Percentiles rank a stretch among this genome's conserved stretches.
Conservation (phyloP, 129 eudicot genomes). For the Tanacetum coccineum region DNA sequence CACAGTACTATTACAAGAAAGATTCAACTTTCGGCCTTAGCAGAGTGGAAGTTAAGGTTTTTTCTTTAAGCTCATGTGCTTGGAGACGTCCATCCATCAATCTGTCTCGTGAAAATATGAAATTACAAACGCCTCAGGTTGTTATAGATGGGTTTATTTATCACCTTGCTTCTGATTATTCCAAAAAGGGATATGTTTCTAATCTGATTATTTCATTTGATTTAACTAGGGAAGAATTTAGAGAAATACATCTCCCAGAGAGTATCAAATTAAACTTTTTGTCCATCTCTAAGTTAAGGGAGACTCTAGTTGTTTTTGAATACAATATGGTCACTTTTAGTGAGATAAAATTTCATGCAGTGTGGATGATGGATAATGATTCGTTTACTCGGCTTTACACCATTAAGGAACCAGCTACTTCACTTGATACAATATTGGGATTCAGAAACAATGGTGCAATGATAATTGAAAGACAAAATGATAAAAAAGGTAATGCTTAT, state of each 20-base stretch:
- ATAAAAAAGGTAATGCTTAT: neutral
- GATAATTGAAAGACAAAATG: neutral
- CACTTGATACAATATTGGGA: neutral
- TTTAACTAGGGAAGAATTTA: neutral
- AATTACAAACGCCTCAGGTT: neutral
- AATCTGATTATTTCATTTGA: constrained; percentile 2
- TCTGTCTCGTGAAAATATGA: neutral
- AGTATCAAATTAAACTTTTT: neutral
- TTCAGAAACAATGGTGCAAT: neutral
- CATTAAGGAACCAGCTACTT: neutral
- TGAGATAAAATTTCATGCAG: neutral
- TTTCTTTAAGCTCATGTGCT: neutral
- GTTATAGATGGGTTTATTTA: neutral
- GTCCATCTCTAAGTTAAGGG: neutral
- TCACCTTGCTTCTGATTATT: neutral
- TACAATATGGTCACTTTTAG: neutral
- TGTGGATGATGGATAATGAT: neutral
- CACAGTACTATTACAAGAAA: too few species aligned
- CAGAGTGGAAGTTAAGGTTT: constrained; percentile 1
- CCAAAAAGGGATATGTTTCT: neutral
- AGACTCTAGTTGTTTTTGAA: neutral
- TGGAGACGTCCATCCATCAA: neutral
- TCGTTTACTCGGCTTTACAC: neutral
- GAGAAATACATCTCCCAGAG: neutral
- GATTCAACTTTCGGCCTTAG: neutral